A percentile compares a stretch with the other conserved stretches of the same genome.
These are phyloP conservation scores for Tetragonia tetragonoides DNA, from an alignment of 148 eudicot genomes.

Conservation along the genomic window DNA sequence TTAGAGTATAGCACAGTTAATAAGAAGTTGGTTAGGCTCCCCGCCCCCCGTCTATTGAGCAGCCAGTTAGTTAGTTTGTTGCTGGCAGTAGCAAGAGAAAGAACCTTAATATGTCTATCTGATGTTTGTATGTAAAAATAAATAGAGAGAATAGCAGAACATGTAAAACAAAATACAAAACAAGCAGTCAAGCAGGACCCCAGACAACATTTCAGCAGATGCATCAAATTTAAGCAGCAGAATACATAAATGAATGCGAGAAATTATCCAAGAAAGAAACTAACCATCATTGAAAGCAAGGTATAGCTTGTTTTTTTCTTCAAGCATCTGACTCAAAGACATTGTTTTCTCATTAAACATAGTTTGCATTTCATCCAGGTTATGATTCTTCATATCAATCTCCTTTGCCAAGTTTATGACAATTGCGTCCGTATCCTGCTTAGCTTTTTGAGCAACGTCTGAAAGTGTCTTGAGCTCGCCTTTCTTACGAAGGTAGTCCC, in stretches of 20 bases:
- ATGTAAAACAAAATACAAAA: not conserved
- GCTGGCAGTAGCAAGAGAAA: no score
- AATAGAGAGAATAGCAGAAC: no score
- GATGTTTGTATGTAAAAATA: no score
- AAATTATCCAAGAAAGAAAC: not conserved
- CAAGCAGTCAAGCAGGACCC: not conserved
- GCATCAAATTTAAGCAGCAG: not conserved
- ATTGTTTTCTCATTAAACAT: constrained; percentile 47
- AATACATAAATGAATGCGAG: not conserved
- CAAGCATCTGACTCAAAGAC: constrained; percentile 52
- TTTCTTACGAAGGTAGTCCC: constrained; percentile 56
- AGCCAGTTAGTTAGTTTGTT: no score
- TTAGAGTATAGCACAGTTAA: no score
- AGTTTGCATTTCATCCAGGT: constrained; percentile 47
- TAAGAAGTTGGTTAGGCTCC: no score
- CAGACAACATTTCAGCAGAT: not conserved
- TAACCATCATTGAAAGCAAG: constrained; percentile 57
- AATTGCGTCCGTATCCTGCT: constrained; percentile 27
- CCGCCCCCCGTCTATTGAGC: no score
- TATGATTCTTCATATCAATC: constrained; percentile 49
- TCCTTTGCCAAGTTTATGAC: constrained; percentile 50
- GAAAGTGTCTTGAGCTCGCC: constrained; percentile 55
- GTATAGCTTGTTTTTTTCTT: constrained; percentile 57
- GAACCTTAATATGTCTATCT: no score
- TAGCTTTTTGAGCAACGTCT: constrained; percentile 44